Conservation (phyloP, 2,329 filamentous ascomycete genomes). For the Plectosphaerella plurivora region DNA sequence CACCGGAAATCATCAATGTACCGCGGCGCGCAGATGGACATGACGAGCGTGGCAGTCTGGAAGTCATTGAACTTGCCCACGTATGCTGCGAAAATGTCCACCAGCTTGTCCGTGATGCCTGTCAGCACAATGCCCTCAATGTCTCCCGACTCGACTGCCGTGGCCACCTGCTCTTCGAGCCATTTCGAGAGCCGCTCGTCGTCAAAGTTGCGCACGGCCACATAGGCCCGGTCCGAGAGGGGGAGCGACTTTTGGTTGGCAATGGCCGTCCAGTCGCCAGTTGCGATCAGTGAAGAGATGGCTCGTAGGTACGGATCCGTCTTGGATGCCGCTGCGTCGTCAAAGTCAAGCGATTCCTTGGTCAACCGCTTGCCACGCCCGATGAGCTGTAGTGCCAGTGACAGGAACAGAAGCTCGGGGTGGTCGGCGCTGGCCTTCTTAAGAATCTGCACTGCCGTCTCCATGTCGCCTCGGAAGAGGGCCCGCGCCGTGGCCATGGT, state of each 20-base stretch:
- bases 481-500: conserved; percentile 75
- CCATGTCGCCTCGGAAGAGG: conserved; percentile 66
- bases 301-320: conserved; percentile 77
- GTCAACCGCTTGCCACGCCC: conserved; percentile 39
- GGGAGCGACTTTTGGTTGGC: conserved; percentile 70
- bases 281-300: conserved; percentile 73
- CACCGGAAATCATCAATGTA: conserved; percentile 76
- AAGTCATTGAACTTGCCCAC: conserved; percentile 72
- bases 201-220: conserved; percentile 64
- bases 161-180: conserved; percentile 60
- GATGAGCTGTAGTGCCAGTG: conserved; percentile 61
- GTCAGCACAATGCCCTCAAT: conserved; percentile 75
- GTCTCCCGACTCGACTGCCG: conserved; percentile 61
- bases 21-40: conserved; percentile 68
- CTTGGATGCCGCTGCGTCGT: conserved; percentile 55
- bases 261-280: conserved; percentile 70
- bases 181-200: conserved; percentile 62
- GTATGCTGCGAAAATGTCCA: conserved; percentile 73
- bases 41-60: conserved; percentile 72
- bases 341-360: conserved; percentile 52
- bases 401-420: conserved; percentile 64
- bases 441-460: conserved; percentile 65
- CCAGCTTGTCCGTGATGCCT: conserved; percentile 66
- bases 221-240: conserved; percentile 67
- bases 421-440: conserved; percentile 60